These are phyloP conservation scores for Cladophialophora yegresii DNA, from an alignment of 2,329 filamentous ascomycete genomes.

Conservation along the genomic window DNA sequence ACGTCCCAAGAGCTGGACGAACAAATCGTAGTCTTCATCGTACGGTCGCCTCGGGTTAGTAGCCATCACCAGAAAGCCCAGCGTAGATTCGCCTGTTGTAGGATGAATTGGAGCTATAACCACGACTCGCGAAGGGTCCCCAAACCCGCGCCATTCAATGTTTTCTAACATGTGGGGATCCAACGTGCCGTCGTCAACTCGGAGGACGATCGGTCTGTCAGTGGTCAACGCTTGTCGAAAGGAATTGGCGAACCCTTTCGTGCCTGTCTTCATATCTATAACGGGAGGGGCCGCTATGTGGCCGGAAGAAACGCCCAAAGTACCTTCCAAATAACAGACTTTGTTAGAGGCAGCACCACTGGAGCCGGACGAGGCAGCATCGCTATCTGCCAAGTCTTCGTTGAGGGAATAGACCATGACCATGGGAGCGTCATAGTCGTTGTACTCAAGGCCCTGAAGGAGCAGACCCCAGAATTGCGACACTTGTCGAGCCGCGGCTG, in stretches of 20 bases:
- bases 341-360: constrained; percentile 64
- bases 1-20: constrained; percentile 71
- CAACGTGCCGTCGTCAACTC: constrained; percentile 66
- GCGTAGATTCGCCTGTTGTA: constrained; percentile 69
- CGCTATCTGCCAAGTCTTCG: constrained; percentile 67
- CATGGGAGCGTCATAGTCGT: constrained; percentile 75
- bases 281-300: constrained; percentile 63
- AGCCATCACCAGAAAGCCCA: constrained; percentile 78
- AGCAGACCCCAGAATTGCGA: constrained; percentile 74
- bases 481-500: constrained; percentile 70
- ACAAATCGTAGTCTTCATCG: constrained; percentile 77
- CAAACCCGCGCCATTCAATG: constrained; percentile 69
- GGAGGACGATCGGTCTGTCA: constrained; percentile 67
- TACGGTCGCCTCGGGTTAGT: constrained; percentile 77
- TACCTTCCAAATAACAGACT: constrained; percentile 69
- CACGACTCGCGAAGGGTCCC: constrained; percentile 68
- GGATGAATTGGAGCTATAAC: constrained; percentile 79
- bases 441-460: constrained; percentile 68
- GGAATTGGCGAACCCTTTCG: constrained; percentile 72
- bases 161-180: constrained; percentile 66
- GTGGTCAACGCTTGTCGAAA: constrained; percentile 74
- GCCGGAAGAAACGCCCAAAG: constrained; percentile 65
- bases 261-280: constrained; percentile 69
- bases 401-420: constrained; percentile 73
- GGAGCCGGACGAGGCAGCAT: constrained; percentile 70